Base-by-base conservation (phyloP, 2,329 filamentous ascomycete species). In the Purpureocillium lavendulum region DNA sequence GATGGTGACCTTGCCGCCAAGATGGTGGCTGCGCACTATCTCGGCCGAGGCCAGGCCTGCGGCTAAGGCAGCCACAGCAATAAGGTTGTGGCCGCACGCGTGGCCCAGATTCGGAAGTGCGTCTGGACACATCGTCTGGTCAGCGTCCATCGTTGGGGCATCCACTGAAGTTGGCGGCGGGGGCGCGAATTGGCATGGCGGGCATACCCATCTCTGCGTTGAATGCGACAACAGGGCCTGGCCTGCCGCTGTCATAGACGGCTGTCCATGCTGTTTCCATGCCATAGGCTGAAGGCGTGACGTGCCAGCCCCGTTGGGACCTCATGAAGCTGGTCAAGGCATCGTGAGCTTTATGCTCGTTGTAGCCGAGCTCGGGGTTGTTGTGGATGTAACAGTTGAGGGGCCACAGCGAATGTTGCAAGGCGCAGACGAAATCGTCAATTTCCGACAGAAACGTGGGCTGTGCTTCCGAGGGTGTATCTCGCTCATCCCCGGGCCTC, bases 51-150 rank as follows among this genome's bases (percentile, higher is more conserved):
- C 71, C 3, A 77, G 49, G 17, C 60, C 66, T 4, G 57, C 68
- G 1, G 66, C 62, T 4, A 73, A 49, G 0, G 70, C 71, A 2
- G 66, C 34, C 14, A 36, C 30, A 11, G 43, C 43, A 14, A 45
- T 74, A 35, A 73, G 60, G 44, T 75, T 75, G 54, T 75, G 72
- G 4, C 73, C 72, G 40, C 72, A 76, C 7, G 70, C 69, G 46
- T 75, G 71, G 29, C 70, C 70, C 7, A 74, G 4, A 10, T 36
- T 17, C 1, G 41, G 21, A 10, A 26, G 21, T 10, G 21, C 21
- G 10, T 26, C 21, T 26, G 10, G 21, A 26, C 10, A 26, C 21
- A 26, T 26, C 10, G 21, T 5, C 21, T 10, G 5, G 21, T 26
- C 5, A 26, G 21, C 21, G 10, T 26, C n/a, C n/a, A n/a, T n/a